Base-by-base conservation (phyloP, 2,329 filamentous ascomycete genomes). In the Hypoxylon sp. region DNA sequence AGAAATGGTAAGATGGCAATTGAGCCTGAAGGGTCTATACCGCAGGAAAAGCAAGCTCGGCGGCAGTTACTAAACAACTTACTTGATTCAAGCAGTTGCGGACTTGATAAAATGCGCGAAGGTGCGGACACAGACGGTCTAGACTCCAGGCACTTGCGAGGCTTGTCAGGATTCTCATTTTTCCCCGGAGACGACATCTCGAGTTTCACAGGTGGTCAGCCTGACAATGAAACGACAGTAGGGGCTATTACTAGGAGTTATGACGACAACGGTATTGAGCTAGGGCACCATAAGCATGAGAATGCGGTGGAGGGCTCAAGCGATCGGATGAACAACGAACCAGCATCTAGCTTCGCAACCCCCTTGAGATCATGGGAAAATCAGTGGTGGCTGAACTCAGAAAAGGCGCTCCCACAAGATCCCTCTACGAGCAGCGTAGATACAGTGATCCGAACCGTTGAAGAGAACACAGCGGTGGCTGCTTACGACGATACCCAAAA, bases 101-200 rank as follows among this genome's bases (percentile, higher is more conserved):
- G 12, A 9, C 7, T 39, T 9, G 37, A 27, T 25, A 41, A 61
- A 25, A 19, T 19, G 25, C 27, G 29, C 3, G 7, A 52, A 4
- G 29, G 37, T 12, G 41, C 12, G 12, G 23, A 12, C 23, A 52
- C 30, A 4, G 27, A 41, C 9, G 47, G 27, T 41, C 25, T 23
- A 47, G 34, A 62, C 21, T 45, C 16, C 16, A 59, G 27, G n/a
- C 63, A 69, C 12, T 34, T 57, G 30, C 60, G 67, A 52, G 50
- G 30, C 27, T 46, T 65, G 12, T 71, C 69, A 7, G 53, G 51
- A 5, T 71, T 72, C 46, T 74, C 73, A 7, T 74, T 75, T 27
- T 45, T 69, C 14, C 37, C 68, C 6, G 71, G 71, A 25, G 71
- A 73, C 46, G 69, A 74, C 45, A 25, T 50, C 37, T 61, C 39